A percentile compares a stretch with the other conserved stretches of the same genome.
These are phyloP conservation scores for Ceratobasidium sp. DNA, from an alignment of 1,284 basidiomycete genomes.

Conservation along the genomic window DNA sequence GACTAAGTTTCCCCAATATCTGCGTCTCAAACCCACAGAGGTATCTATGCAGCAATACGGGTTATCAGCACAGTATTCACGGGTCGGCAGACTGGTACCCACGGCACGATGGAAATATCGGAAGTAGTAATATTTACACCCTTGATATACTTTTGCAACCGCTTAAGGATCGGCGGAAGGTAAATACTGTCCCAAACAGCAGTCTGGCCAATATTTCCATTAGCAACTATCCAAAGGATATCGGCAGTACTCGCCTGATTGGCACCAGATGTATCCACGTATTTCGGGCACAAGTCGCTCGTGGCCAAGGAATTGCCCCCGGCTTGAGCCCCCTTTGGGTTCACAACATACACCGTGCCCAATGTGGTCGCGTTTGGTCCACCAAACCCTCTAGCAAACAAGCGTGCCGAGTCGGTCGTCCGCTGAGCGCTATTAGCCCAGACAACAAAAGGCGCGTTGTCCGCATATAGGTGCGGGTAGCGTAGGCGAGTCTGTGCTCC, in stretches of 20 bases:
- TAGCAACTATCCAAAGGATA: neutral
- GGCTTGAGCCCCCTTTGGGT: slow-evolving; percentile 11
- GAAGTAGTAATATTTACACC: slow-evolving; percentile 26
- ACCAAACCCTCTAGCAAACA: slow-evolving; percentile 34
- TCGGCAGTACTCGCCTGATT: neutral
- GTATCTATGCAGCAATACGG: neutral
- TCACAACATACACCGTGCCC: neutral
- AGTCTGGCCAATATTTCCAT: neutral
- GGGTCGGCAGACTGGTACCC: neutral
- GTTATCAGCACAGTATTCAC: neutral
- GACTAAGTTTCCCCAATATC: slow-evolving; percentile 21
- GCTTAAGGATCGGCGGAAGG: slow-evolving; percentile 14
- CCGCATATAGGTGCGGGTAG: slow-evolving; percentile 26
- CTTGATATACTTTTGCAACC: slow-evolving; percentile 20
- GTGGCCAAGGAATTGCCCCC: slow-evolving; percentile 26
- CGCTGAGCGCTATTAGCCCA: slow-evolving; percentile 27
- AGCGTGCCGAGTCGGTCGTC: slow-evolving; percentile 11
- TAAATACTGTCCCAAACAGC: slow-evolving; percentile 24
- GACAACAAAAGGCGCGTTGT: slow-evolving; percentile 24
- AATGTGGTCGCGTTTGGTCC: slow-evolving; percentile 13
- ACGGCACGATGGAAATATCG: slow-evolving; percentile 34
- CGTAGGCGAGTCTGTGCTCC: slow-evolving; percentile 19
- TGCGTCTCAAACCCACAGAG: slow-evolving; percentile 26
- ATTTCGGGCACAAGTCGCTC: slow-evolving; percentile 26
- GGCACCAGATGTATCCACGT: slow-evolving; percentile 25